A percentile compares a stretch with the other conserved stretches of the same genome.
Conservation (phyloP, 345 rosid species). For the Hypericum perforatum region DNA sequence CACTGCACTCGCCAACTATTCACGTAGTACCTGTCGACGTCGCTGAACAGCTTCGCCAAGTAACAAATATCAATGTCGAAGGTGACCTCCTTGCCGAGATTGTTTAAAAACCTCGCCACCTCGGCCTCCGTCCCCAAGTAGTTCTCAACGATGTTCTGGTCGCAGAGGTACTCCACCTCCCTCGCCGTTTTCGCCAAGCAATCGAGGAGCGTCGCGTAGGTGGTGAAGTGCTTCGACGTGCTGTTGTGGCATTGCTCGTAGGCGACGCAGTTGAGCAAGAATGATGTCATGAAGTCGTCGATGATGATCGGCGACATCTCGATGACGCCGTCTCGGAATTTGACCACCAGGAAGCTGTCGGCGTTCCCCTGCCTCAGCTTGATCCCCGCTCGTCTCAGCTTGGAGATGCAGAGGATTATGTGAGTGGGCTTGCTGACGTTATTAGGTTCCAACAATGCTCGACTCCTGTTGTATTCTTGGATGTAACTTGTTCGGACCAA, state of each 20-base stretch:
- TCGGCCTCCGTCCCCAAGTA: constrained; percentile 59
- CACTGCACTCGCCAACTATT: constrained; percentile 44
- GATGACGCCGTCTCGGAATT: constrained; percentile 44
- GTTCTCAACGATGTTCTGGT: constrained; percentile 53
- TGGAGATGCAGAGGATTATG: constrained; percentile 51
- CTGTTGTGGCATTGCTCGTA: constrained; percentile 65
- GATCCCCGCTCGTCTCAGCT: constrained; percentile 60
- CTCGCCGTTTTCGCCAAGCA: constrained; percentile 43
- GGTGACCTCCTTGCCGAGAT: constrained; percentile 62
- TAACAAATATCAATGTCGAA: constrained; percentile 51
- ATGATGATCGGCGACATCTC: constrained; percentile 61
- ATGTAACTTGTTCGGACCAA: constrained; percentile 43
- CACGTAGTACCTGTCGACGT: constrained; percentile 45
- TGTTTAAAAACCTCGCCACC: constrained; percentile 45
- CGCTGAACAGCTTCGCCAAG: constrained; percentile 35
- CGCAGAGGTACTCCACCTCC: constrained; percentile 61
- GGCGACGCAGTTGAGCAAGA: constrained; percentile 62
- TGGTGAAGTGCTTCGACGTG: constrained; percentile 46
- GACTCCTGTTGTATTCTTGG: constrained; percentile 16
- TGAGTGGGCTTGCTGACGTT: constrained; percentile 16
- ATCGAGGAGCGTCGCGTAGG: constrained; percentile 61
- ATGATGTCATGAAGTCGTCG: constrained; percentile 64
- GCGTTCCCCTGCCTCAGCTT: constrained; percentile 18
- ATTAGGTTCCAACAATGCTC: not conserved
- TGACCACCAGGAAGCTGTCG: constrained; percentile 48